These are phyloP conservation scores for Zoysia matrella DNA, from an alignment of 202 grass and related monocot genomes.

Conservation along the genomic window DNA sequence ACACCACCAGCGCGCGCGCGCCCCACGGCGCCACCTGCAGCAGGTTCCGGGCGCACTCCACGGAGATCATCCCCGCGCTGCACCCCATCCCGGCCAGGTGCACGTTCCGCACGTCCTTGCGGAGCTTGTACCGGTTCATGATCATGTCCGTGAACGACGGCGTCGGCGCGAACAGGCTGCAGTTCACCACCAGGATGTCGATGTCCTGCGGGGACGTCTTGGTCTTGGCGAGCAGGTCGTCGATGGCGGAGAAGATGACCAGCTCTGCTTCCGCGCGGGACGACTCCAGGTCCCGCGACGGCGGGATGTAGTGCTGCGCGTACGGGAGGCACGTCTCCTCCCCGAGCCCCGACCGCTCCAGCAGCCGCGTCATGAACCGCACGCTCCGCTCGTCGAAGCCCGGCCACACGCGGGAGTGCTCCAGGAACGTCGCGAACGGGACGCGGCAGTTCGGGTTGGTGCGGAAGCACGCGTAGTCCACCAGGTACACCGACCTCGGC, in stretches of 20 bases:
- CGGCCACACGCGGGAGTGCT: slow-evolving; percentile 74
- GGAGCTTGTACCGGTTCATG: slow-evolving; percentile 75
- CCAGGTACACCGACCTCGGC: slow-evolving; percentile 72
- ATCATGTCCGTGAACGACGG: slow-evolving; percentile 90
- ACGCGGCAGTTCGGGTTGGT: slow-evolving; percentile 63
- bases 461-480: slow-evolving; percentile 91
- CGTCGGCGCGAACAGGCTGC: slow-evolving; percentile 91
- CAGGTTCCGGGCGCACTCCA: slow-evolving; percentile 61
- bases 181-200: slow-evolving; percentile 93
- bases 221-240: slow-evolving; percentile 72
- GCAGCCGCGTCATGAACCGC: slow-evolving; percentile 62
- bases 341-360: slow-evolving; percentile 40
- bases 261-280: slow-evolving; percentile 66
- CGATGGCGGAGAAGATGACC: slow-evolving; percentile 57
- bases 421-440: slow-evolving; percentile 79
- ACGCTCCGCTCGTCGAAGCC: slow-evolving; percentile 80
- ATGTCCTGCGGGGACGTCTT: slow-evolving; percentile 50
- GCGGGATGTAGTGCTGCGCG: slow-evolving; percentile 85
- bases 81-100: slow-evolving; percentile 84
- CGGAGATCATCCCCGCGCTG: slow-evolving; percentile 73
- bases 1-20: slow-evolving; percentile 61
- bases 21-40: slow-evolving; percentile 55
- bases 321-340: slow-evolving; percentile 53
- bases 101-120: slow-evolving; percentile 69
- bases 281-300: slow-evolving; percentile 61